A percentile compares a stretch with the other conserved stretches of the same genome.
These are phyloP conservation scores for Friedmanniomyces simplex DNA, from an alignment of 495 filamentous ascomycete genomes.

Conservation along the genomic window DNA sequence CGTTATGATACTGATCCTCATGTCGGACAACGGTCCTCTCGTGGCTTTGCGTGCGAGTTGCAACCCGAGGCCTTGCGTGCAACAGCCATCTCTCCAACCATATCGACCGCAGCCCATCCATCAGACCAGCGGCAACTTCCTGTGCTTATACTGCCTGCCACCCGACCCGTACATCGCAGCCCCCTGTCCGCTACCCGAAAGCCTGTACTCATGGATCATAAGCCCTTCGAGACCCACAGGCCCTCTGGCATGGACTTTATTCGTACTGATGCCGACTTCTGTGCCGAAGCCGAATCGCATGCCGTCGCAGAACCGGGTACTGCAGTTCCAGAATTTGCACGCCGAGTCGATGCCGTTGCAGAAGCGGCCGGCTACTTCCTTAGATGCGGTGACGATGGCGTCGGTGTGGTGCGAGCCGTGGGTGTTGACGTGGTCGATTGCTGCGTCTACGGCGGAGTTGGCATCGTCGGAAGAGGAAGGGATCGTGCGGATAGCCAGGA, in stretches of 20 bases:
- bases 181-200: conserved; percentile 69
- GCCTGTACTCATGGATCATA: conserved; percentile 92
- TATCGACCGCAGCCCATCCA: too few relatives aligned
- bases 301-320: conserved; percentile 86
- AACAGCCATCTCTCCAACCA: too few relatives aligned
- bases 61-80: too few relatives aligned
- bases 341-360: conserved; percentile 78
- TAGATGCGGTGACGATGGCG: conserved; percentile 64
- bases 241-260: conserved; percentile 91
- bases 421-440: conserved; percentile 78
- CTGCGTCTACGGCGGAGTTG: conserved; percentile 45
- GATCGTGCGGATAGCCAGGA: conserved; percentile 76
- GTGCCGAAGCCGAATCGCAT: conserved; percentile 97
- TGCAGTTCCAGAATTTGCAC: conserved; percentile 95
- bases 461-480: conserved; percentile 27
- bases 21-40: too few relatives aligned
- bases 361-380: conserved; percentile 60
- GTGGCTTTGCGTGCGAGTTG: too few relatives aligned
- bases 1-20: too few relatives aligned
- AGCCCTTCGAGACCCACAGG: conserved; percentile 90
- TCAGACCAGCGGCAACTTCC: conserved; percentile 37
- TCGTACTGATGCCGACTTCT: conserved; percentile 95
- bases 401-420: conserved; percentile 96
- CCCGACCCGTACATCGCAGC: conserved; percentile 61
- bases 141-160: conserved; percentile 60